These are phyloP conservation scores for Podaxis sp. DNA, from an alignment of 768 basidiomycete species.

Conservation along the genomic window DNA sequence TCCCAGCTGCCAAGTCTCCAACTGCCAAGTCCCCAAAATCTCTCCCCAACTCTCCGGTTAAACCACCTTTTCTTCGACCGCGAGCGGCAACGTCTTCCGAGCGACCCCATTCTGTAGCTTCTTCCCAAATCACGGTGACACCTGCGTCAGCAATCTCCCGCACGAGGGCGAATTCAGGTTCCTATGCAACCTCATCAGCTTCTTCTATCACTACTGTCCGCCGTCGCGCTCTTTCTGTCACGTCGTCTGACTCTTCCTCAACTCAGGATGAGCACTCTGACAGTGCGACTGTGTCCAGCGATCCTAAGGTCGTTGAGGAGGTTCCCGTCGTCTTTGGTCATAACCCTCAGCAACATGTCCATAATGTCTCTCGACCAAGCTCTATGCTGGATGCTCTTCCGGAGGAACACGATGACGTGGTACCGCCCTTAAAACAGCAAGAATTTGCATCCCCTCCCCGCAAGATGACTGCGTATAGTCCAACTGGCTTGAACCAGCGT, in stretches of 20 bases:
- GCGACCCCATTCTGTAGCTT: slow-evolving; percentile 16
- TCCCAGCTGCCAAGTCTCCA: slow-evolving; percentile 13
- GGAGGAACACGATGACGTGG: slow-evolving; percentile 38
- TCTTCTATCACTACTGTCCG: slow-evolving; percentile 22
- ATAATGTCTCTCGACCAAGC: slow-evolving; percentile 27
- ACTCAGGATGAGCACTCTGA: slow-evolving; percentile 36
- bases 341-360: slow-evolving; percentile 34
- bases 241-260: slow-evolving; percentile 46
- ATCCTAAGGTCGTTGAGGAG: slow-evolving; percentile 39
- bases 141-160: slow-evolving; percentile 1
- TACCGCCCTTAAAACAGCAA: slow-evolving; percentile 17
- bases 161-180: not conserved
- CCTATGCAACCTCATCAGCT: slow-evolving; percentile 1
- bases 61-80: slow-evolving; percentile 10
- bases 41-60: slow-evolving; percentile 19
- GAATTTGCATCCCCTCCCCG: slow-evolving; percentile 18
- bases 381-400: slow-evolving; percentile 48
- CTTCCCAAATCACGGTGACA: slow-evolving; percentile 20
- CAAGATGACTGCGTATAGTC: slow-evolving; percentile 17
- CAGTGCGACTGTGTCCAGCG: slow-evolving; percentile 27
- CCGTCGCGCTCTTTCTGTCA: slow-evolving; percentile 35
- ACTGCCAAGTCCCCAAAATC: slow-evolving; percentile 21
- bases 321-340: slow-evolving; percentile 41
- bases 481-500: slow-evolving; percentile 19
- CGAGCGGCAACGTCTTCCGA: slow-evolving; percentile 10